Base-by-base conservation (phyloP, 2,329 filamentous ascomycete genomes). In the Moelleriella libera region DNA sequence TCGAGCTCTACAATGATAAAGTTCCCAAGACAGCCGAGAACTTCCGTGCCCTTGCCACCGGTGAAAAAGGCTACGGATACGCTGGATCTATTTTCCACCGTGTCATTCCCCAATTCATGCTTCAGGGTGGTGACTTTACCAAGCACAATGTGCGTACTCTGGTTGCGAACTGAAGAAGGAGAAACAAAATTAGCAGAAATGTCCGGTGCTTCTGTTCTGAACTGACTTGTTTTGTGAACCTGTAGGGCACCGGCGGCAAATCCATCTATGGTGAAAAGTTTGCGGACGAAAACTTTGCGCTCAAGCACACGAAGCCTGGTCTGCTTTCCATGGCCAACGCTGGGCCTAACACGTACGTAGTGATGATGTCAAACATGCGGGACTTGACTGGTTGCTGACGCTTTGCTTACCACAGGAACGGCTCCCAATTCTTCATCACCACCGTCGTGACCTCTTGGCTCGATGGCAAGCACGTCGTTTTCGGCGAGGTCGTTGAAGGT, bases 351-450 rank as follows among this genome's bases (percentile, higher is more conserved):
- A 54, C 52, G 52, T 54, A 51, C 40, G 52, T 52, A n/a, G 6
- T 8, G 10, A 21, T 21, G 21, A 21, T 21, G 21, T 21, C 21
- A 21, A 21, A 21, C 21, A 21, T 21, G 21, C 21, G 2, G 21
- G 21, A 21, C 21, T 31, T 12, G 5, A 21, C 29, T 45, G 8
- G 11, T 42, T 42, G 9, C 21, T 42, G 40, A 12, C 14, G 21
- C 21, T 21, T 12, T 10, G 12, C 5, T 6, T 14, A 10, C 12
- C 28, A 31, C 39, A 95, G 92, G 68, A 98, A 98, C 72, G 92
- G 92, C 60, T 94, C 87, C 46, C 90, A 97, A 69, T 97, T 97
- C 78, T 97, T 97, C 76, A 73, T 97, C 64, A 97, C 90, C 60
- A 97, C 90, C 49, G 88, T 95, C 46, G 77, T 82, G 51, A 97